phyloP scores from a whole-genome alignment of 148 eudicot genomes.

The Hydrangea macrophylla region DNA sequence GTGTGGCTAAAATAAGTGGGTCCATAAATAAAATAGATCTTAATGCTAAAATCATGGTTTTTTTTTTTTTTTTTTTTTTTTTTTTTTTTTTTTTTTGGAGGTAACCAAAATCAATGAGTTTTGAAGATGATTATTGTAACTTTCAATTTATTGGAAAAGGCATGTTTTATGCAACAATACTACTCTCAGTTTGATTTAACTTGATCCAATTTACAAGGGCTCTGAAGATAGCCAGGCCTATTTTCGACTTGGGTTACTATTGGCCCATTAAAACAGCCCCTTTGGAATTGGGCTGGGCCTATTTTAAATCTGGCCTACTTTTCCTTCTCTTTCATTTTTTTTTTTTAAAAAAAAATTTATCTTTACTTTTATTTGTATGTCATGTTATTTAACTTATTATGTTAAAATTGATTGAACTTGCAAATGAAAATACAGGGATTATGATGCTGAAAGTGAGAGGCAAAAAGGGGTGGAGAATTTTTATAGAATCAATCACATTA shows the following conservation, averaged over 20 bases:
- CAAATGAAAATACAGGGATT: slow-evolving; percentile 51
- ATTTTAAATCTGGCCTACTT: not conserved
- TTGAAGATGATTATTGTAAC: not conserved
- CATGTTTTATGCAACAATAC: not conserved
- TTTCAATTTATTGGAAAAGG: not conserved
- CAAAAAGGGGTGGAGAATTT: slow-evolving; percentile 66
- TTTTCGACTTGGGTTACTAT: no score
- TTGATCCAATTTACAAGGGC: not conserved
- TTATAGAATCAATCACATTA: slow-evolving; percentile 64
- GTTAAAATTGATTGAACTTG: not conserved
- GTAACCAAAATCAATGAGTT: no score
- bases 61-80: not conserved
- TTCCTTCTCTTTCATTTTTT: no score
- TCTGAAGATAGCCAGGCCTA: not conserved
- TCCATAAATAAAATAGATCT: no score
- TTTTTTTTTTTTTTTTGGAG: no score
- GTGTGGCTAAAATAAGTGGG: not conserved
- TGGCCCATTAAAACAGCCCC: no score
- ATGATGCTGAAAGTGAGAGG: slow-evolving; percentile 62
- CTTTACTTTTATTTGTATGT: not conserved
- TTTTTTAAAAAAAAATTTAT: no score
- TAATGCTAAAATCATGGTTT: no score
- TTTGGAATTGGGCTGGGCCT: no score
- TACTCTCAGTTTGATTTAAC: not conserved
- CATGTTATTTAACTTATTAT: not conserved